Base-by-base conservation (phyloP, 2,329 filamentous ascomycete genomes). In the Diaporthe sp. region DNA sequence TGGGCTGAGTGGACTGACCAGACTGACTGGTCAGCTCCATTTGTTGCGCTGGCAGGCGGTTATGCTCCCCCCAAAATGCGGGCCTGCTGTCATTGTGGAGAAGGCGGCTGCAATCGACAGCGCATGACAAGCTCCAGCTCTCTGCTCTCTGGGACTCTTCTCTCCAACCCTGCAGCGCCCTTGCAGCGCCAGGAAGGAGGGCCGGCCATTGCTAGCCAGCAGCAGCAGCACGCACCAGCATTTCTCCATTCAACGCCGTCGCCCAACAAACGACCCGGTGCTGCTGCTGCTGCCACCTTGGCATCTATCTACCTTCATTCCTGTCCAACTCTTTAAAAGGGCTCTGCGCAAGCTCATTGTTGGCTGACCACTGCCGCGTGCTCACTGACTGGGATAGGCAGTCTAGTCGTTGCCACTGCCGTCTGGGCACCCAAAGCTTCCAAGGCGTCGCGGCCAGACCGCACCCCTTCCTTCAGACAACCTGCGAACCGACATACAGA, bases 11-110 rank as follows among this genome's bases (percentile, higher is more conserved):
- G 51, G 42, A 44, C 42, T 44, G 37, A 8, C n/a, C 12, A 6
- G 55, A 37, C 55, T 2, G 31, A 25, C 22, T 25, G 61, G 44
- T 34, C 44, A 68, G 37, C 63, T 68, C 63, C 63, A 68, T 39
- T 39, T 51, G 63, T 25, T 68, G 63, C 31, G 63, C 12, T 68
- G 63, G 63, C 63, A 63, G 60, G 60, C 31, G 37, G 17, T 58
- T 25, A 22, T 47, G 67, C 22, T 47, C 47, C 68, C 53, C 72
- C 73, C 37, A 65, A 67, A 58, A 67, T 58, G 74, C 34, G 42
- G 60, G 39, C n/a, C 37, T 10, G 22, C n/a, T 28, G 61, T 67
- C 49, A 67, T 28, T 73, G 74, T 75, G 74, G 74, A 60, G 73
- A 75, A 75, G 74, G 20, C 28, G 55, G 25, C 37, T 42, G 37